Evolutionary conservation across 106 monocot genomes (phyloP).

Genomic region (Dendrobium chrysotoxum): DNA sequence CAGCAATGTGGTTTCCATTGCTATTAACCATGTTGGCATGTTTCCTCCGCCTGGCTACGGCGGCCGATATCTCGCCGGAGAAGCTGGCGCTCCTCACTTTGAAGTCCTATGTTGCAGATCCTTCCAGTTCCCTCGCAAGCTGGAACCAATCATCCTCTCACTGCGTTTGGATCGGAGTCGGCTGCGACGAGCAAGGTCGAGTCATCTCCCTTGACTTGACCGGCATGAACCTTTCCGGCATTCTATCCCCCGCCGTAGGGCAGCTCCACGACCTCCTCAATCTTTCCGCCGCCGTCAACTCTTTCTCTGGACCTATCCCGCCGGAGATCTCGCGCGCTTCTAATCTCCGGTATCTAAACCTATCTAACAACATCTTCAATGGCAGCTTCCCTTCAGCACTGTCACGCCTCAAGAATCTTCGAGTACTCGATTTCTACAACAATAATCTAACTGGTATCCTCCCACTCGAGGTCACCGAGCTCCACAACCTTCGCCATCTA

Average conservation of each 20-base stretch:
- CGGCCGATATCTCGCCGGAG: background rate
- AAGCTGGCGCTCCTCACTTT: slow-evolving; percentile 14
- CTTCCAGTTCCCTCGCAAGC: slow-evolving; percentile 13
- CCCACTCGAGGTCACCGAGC: slow-evolving; percentile 24
- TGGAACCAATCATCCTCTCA: slow-evolving; percentile 26
- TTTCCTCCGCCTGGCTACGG: background rate
- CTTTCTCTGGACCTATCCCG: slow-evolving; percentile 50
- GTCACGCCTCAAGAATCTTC: slow-evolving; percentile 24
- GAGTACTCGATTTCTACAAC: slow-evolving; percentile 60
- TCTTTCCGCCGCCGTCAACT: slow-evolving; percentile 33
- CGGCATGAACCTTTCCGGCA: slow-evolving; percentile 32
- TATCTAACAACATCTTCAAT: slow-evolving; percentile 64
- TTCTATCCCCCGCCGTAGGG: slow-evolving; percentile 19
- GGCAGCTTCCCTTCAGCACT: slow-evolving; percentile 27
- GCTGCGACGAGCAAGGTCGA: slow-evolving; percentile 18
- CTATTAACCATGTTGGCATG: background rate
- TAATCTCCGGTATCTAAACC: slow-evolving; percentile 48
- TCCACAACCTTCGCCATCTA: slow-evolving; percentile 57
- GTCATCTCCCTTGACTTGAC: slow-evolving; percentile 34
- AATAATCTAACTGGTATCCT: slow-evolving; percentile 57
- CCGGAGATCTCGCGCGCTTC: slow-evolving; percentile 20
- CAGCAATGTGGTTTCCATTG: background rate
- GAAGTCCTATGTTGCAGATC: slow-evolving; percentile 15
- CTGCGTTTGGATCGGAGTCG: slow-evolving; percentile 35
- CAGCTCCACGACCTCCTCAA: slow-evolving; percentile 26